Conservation (phyloP, 2,329 filamentous ascomycete genomes). For the Fusarium foetens region DNA sequence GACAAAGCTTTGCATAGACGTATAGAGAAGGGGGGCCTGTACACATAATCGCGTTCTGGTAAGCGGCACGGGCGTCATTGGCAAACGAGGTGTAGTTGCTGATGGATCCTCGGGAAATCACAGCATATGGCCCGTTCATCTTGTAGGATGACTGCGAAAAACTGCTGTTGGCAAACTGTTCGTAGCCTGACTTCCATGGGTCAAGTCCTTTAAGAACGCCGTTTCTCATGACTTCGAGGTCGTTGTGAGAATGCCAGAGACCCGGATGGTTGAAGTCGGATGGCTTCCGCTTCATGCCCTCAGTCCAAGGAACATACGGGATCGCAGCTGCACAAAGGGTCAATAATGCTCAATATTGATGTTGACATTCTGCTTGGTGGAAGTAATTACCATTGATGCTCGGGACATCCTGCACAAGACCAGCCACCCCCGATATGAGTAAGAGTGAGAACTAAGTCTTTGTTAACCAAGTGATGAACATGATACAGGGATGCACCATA, state of each 20-base stretch:
- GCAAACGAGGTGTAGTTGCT: background rate
- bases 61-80: background rate
- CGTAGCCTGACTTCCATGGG: background rate
- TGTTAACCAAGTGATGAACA: background rate
- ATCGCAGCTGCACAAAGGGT: background rate
- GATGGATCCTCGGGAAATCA: background rate
- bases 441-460: background rate
- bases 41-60: background rate
- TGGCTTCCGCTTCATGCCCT: background rate
- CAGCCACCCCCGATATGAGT: background rate
- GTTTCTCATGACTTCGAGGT: background rate
- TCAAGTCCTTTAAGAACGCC: background rate
- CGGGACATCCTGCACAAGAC: background rate
- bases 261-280: background rate
- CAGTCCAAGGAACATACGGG: background rate
- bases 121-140: background rate
- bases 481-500: background rate
- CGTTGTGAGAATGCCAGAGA: background rate
- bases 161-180: background rate
- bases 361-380: background rate
- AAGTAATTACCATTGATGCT: background rate
- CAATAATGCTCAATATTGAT: background rate
- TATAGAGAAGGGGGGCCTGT: accelerated
- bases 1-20: accelerated
- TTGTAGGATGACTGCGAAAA: background rate